Evolutionary conservation across 768 basidiomycete species (phyloP).

Genomic region (Tylopilus felleus): DNA sequence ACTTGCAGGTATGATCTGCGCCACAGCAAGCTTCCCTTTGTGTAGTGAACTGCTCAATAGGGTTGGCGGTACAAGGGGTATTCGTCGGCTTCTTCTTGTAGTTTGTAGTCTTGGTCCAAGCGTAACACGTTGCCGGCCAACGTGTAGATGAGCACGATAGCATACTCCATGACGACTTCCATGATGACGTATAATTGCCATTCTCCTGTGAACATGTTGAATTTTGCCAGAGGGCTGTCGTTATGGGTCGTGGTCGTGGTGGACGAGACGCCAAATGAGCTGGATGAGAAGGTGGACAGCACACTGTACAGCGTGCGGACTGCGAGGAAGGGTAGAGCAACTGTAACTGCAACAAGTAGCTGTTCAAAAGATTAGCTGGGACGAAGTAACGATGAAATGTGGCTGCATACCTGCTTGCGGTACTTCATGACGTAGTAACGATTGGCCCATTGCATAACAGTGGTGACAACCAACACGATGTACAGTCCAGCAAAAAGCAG

Average conservation of each 20-base stretch:
- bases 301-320: constrained; percentile 48
- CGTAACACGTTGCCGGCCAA: constrained; percentile 28
- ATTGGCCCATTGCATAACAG: constrained; percentile 51
- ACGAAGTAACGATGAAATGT: constrained; percentile 1
- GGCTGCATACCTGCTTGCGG: constrained; percentile 33
- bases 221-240: constrained; percentile 41
- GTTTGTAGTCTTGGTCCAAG: constrained; percentile 32
- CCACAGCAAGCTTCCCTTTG: not conserved
- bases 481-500: constrained; percentile 36
- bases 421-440: constrained; percentile 35
- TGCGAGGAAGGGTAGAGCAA: constrained; percentile 58
- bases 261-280: constrained; percentile 33
- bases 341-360: constrained; percentile 54
- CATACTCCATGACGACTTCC: constrained; percentile 58
- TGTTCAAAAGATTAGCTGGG: constrained; percentile 25
- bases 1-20: not conserved
- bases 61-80: constrained; percentile 35
- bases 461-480: constrained; percentile 43
- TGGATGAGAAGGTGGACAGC: constrained; percentile 52
- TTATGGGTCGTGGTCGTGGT: constrained; percentile 28
- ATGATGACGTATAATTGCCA: constrained; percentile 60
- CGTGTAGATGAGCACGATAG: constrained; percentile 44
- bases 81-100: constrained; percentile 23
- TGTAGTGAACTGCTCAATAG: constrained; percentile 16
- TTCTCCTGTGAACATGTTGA: constrained; percentile 54